These are phyloP conservation scores for Phaeosphaeria sp. DNA, from an alignment of 2,329 filamentous ascomycete genomes.

Conservation along the genomic window DNA sequence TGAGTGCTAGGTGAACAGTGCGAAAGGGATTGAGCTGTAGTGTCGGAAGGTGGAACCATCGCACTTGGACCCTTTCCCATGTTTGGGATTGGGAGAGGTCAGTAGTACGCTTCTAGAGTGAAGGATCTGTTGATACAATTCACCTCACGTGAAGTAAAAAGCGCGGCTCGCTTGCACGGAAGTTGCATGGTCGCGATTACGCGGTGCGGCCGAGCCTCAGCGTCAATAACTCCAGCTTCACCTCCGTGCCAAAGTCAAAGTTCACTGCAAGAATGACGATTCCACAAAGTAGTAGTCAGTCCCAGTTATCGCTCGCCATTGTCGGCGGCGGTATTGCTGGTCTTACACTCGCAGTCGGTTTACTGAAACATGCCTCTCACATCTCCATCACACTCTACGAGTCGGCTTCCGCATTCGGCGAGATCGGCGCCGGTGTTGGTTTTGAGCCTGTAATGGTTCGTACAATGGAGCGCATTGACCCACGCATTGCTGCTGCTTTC, in stretches of 20 bases:
- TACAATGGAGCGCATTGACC: slow-evolving; percentile 53
- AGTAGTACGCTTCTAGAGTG: background rate
- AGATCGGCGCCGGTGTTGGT: slow-evolving; percentile 65
- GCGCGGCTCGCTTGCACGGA: background rate
- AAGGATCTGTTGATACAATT: background rate
- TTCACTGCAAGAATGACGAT: background rate
- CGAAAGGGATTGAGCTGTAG: background rate
- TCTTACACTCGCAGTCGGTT: slow-evolving; percentile 58
- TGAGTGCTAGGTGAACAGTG: background rate
- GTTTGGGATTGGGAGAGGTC: background rate
- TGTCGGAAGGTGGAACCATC: background rate
- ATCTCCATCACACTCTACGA: slow-evolving; percentile 62
- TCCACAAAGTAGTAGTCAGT: slow-evolving; percentile 5
- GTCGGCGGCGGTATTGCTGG: slow-evolving; percentile 67
- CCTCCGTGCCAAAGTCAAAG: background rate
- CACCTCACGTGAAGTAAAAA: background rate
- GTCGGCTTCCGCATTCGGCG: slow-evolving; percentile 59
- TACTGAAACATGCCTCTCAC: slow-evolving; percentile 49
- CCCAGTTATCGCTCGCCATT: slow-evolving; percentile 54
- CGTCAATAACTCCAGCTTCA: background rate
- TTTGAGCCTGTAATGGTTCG: slow-evolving; percentile 46
- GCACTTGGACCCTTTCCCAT: background rate
- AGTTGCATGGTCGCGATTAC: background rate
- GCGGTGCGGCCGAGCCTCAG: background rate
- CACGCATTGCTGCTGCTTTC: slow-evolving; percentile 22